Evolutionary conservation across 2,329 filamentous ascomycete species (phyloP), one percentile per base, ranked within the genome.

Genomic region (Berkeleyomyces basicola): DNA sequence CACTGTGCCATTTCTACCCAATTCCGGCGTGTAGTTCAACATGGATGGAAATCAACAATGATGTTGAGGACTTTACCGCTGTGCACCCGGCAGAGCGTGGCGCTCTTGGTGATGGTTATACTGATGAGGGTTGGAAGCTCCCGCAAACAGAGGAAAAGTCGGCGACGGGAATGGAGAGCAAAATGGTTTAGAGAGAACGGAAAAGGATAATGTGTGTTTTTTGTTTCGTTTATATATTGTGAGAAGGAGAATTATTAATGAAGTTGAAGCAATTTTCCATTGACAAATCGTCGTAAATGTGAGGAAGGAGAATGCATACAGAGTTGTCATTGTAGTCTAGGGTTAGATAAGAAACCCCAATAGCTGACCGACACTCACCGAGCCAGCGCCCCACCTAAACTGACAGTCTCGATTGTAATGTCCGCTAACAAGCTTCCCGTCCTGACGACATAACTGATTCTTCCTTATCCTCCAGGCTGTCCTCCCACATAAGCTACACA

Each of bases 1-100:
- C 71, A 0, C 76, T 95, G 1, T 90, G 85, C 71, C 80, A 75
- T 64, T 42, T 90, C 36, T 87, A 74, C 66, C 90, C 90, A 0
- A 74, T 96, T 0, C 86, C 87, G 0, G 90, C 86, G 0, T 85
- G 80, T 3, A 91, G 87, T 70, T 79, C 85, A 9, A 76, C 71
- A 6, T 96, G 90, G 90, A 80, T 87, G 72, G 89, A 95, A 72
- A 80, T 91, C 16, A 84, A 83, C 3, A 80, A 83, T 33, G 78
- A 83, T 67, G 78, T 85, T 61, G 78, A 81, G 2, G 79, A 83
- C 59, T 66, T 81, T 14, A 72, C 72, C 6, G 70, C 80, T 7
- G 76, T 76, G 1, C 80, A 82, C 61, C 10, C 37, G 5, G n/a
- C 36, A 37, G 31, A 23, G n/a, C 46, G 10, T 7, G 59, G 76